These are phyloP conservation scores for Rubus parviflorus DNA, from an alignment of 306 rosid species.

Conservation along the genomic window DNA sequence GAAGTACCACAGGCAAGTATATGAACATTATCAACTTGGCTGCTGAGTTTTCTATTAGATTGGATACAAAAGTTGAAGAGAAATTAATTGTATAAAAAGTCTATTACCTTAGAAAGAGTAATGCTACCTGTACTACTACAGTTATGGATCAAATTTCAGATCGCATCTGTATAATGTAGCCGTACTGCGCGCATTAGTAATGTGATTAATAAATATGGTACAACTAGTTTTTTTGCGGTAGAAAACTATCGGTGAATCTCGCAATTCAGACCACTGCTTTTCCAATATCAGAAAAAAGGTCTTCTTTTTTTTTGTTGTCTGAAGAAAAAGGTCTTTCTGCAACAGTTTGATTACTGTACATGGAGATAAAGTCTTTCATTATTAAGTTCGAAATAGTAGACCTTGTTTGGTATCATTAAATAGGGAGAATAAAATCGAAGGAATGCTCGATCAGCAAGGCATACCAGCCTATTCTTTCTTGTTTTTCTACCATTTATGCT, in stretches of 20 bases:
- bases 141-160: neutral
- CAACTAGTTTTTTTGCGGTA: neutral
- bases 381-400: neutral
- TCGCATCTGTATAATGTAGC: neutral
- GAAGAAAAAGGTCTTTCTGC: neutral
- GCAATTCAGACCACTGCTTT: neutral
- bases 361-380: neutral
- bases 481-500: conserved; percentile 8
- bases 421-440: neutral
- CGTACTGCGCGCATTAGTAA: neutral
- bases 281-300: neutral
- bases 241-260: neutral
- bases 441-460: neutral
- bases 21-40: neutral
- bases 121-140: neutral
- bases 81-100: neutral
- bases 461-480: neutral
- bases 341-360: neutral
- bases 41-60: conserved; percentile 5
- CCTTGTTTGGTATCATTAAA: neutral
- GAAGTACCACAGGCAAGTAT: neutral
- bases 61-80: neutral
- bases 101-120: neutral
- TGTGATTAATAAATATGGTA: neutral
- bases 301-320: neutral